These are phyloP conservation scores for Citrullus amarus DNA, from an alignment of 306 rosid species.

Conservation along the genomic window DNA sequence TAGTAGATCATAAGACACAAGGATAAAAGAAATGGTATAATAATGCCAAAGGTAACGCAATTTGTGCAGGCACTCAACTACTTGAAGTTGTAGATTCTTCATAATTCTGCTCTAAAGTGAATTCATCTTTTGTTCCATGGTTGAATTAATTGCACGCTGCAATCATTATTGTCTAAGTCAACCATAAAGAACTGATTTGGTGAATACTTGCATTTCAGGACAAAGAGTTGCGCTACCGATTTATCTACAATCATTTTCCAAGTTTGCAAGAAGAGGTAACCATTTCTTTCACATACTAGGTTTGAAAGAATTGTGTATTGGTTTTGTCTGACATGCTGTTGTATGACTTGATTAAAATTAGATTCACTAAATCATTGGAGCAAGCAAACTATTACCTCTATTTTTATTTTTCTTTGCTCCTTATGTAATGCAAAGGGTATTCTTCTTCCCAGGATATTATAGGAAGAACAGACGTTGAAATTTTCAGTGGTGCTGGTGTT, in stretches of 20 bases:
- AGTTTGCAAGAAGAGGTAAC: conserved; percentile 91
- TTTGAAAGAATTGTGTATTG: conserved; percentile 12
- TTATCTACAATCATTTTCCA: conserved; percentile 96
- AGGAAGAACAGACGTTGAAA: conserved; percentile 91
- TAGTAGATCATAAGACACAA: neutral
- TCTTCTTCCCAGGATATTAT: conserved; percentile 57
- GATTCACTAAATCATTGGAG: neutral
- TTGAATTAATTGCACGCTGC: neutral
- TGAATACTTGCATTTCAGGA: conserved; percentile 41
- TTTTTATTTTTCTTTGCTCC: neutral
- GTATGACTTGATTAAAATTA: neutral
- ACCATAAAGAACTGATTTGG: conserved; percentile 7
- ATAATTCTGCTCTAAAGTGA: neutral
- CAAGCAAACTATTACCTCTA: neutral
- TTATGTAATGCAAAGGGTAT: conserved; percentile 12
- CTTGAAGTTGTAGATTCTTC: neutral
- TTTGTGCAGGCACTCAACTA: neutral
- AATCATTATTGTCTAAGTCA: neutral
- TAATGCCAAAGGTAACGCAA: neutral
- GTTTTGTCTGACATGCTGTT: neutral
- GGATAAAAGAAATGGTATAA: neutral
- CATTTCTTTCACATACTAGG: conserved; percentile 25
- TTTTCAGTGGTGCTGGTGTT: conserved; percentile 78
- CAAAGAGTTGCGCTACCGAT: conserved; percentile 84
- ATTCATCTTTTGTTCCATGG: neutral